phyloP scores from a whole-genome alignment of 2,329 filamentous ascomycete genomes.

The Colletotrichum sp. region DNA sequence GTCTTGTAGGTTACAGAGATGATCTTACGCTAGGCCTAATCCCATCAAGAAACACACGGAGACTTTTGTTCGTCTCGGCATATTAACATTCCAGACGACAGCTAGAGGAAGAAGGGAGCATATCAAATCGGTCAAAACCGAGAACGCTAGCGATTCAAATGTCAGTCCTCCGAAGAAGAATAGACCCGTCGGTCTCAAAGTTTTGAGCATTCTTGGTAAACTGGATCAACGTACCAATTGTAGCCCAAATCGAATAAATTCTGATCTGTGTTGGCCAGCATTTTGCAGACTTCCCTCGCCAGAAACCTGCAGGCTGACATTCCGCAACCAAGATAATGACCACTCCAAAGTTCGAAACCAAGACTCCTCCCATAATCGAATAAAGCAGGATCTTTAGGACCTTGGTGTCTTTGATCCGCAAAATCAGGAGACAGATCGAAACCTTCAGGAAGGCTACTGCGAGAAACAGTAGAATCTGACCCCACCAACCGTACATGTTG shows the following conservation, averaged over 20 bases:
- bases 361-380: constrained; percentile 31
- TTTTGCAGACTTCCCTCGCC: not conserved
- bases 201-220: rapidly evolving
- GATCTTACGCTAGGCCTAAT: constrained; percentile 27
- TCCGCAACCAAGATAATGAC: constrained; percentile 36
- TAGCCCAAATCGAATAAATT: constrained; percentile 36
- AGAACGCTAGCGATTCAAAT: constrained; percentile 13
- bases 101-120: constrained; percentile 31
- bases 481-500: constrained; percentile 42
- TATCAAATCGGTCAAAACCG: constrained; percentile 27
- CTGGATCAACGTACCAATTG: constrained; percentile 25
- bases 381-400: constrained; percentile 32
- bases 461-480: constrained; percentile 43
- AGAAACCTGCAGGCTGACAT: constrained; percentile 28
- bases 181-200: not conserved
- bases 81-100: constrained; percentile 34
- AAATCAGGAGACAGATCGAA: constrained; percentile 43
- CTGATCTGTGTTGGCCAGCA: constrained; percentile 36
- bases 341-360: constrained; percentile 33
- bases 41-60: constrained; percentile 34
- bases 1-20: no score
- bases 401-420: constrained; percentile 42
- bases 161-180: not conserved
- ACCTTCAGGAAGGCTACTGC: constrained; percentile 43
- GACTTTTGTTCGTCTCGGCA: constrained; percentile 32